Evolutionary conservation across 805 yeast genomes (phyloP).

Genomic region (Metschnikowia aberdeeniae): DNA sequence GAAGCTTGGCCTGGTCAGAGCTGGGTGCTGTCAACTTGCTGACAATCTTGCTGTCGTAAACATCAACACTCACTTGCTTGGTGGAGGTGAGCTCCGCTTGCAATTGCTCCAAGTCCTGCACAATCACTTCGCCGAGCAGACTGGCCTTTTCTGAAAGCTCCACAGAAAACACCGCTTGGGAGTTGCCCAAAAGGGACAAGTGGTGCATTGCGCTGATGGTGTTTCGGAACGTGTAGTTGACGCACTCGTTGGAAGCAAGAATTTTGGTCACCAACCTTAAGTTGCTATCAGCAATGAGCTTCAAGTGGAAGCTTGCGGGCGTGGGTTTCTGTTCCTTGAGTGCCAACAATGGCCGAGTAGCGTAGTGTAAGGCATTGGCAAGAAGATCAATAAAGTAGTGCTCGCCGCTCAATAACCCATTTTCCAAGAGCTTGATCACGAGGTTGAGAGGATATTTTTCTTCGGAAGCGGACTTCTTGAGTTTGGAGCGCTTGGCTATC

Average conservation of each 20-base stretch:
- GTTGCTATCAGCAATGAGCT: conserved; percentile 53
- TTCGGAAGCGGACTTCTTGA: conserved; percentile 28
- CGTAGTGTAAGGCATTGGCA: conserved; percentile 69
- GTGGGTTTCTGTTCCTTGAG: conserved; percentile 25
- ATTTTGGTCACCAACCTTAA: conserved; percentile 61
- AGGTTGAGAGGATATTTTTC: conserved; percentile 70
- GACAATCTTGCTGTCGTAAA: conserved; percentile 47
- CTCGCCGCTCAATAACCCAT: conserved; percentile 64
- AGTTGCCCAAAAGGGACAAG: conserved; percentile 56
- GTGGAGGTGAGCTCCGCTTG: conserved; percentile 38
- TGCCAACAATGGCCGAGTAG: conserved; percentile 66
- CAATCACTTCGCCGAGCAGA: conserved; percentile 49
- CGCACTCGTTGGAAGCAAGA: conserved; percentile 76
- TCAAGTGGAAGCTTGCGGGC: conserved; percentile 42
- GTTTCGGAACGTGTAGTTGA: conserved; percentile 79
- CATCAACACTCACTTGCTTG: conserved; percentile 24
- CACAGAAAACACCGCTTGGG: conserved; percentile 59
- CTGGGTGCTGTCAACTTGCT: conserved; percentile 70
- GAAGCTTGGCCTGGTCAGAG: conserved; percentile 84
- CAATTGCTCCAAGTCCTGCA: conserved; percentile 51
- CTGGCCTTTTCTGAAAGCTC: conserved; percentile 67
- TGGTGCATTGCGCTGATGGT: conserved; percentile 78
- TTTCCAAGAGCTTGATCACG: conserved; percentile 58
- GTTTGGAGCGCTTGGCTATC: conserved; percentile 28
- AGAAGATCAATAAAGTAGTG: conserved; percentile 71